Evolutionary conservation across 169 alveolate genomes (phyloP).

Genomic region (Haemoproteus tartakovskyi): DNA sequence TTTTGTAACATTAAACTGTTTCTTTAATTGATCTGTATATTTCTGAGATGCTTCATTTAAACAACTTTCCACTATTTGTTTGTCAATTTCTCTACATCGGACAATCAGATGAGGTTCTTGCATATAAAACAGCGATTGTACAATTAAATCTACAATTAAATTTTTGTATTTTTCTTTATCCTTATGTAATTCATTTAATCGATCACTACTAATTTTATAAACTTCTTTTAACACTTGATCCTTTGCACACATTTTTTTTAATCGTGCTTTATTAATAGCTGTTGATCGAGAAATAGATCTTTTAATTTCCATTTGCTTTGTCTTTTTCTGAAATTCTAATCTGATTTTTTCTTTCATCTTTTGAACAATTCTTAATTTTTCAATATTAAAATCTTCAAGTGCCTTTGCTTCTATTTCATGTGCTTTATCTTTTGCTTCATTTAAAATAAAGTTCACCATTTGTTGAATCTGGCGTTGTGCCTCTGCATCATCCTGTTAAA

Average conservation of each 20-base stretch:
- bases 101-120: conserved; percentile 82
- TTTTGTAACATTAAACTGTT: conserved; percentile 73
- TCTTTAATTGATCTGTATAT: conserved; percentile 73
- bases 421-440: conserved; percentile 93
- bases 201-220: conserved; percentile 76
- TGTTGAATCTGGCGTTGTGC: conserved; percentile 91
- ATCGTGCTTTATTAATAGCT: conserved; percentile 86
- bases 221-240: conserved; percentile 79
- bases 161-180: conserved; percentile 76
- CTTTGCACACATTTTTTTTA: conserved; percentile 84
- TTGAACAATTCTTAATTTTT: conserved; percentile 88
- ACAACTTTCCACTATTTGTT: conserved; percentile 78
- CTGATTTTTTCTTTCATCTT: conserved; percentile 88
- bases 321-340: conserved; percentile 75
- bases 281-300: conserved; percentile 84
- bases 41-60: conserved; percentile 78
- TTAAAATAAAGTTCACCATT: conserved; percentile 90
- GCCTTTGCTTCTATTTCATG: conserved; percentile 91
- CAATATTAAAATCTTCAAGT: conserved; percentile 89
- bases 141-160: conserved; percentile 74
- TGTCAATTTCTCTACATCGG: conserved; percentile 84
- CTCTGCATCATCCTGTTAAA: conserved; percentile 89
- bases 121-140: conserved; percentile 77
- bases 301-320: conserved; percentile 79
- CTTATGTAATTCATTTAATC: conserved; percentile 71